A percentile compares a stretch with the other conserved stretches of the same genome.
phyloP scores from a whole-genome alignment of 352 stramenopile genomes.

The Pythium chondricola region DNA sequence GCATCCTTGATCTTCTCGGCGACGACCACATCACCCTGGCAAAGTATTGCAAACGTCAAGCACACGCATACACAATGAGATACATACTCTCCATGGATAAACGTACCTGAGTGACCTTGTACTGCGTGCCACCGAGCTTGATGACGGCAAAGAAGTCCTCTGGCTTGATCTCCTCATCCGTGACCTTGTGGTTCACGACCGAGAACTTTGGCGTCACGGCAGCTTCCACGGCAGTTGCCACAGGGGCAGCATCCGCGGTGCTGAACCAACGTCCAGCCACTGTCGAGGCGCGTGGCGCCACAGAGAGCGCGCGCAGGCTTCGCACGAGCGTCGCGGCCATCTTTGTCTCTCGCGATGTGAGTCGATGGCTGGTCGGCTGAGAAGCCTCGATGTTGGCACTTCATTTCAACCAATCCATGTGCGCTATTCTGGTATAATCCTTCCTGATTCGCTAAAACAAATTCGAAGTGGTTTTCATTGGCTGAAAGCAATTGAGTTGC shows the following conservation, averaged over 20 bases:
- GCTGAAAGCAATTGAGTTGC: constrained; percentile 3
- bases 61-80: no score
- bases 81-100: no score
- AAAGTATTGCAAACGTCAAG: not conserved
- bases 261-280: constrained; percentile 5
- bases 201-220: constrained; percentile 39
- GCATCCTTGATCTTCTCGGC: constrained; percentile 82
- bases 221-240: constrained; percentile 12
- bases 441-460: not conserved
- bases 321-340: constrained; percentile 20
- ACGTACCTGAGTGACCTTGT: constrained; percentile 76
- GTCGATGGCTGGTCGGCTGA: constrained; percentile 18
- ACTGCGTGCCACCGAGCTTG: constrained; percentile 81
- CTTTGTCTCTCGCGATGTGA: not conserved
- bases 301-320: constrained; percentile 18
- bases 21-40: constrained; percentile 72
- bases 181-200: constrained; percentile 75
- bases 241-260: constrained; percentile 1
- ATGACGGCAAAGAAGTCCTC: constrained; percentile 81
- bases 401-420: constrained; percentile 9
- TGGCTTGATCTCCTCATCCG: constrained; percentile 48
- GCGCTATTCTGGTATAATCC: not conserved
- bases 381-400: not conserved
- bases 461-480: not conserved
- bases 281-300: constrained; percentile 9